A percentile compares a stretch with the other conserved stretches of the same genome.
phyloP scores from a whole-genome alignment of 2,329 filamentous ascomycete genomes.

The Orbilia oligospora region DNA sequence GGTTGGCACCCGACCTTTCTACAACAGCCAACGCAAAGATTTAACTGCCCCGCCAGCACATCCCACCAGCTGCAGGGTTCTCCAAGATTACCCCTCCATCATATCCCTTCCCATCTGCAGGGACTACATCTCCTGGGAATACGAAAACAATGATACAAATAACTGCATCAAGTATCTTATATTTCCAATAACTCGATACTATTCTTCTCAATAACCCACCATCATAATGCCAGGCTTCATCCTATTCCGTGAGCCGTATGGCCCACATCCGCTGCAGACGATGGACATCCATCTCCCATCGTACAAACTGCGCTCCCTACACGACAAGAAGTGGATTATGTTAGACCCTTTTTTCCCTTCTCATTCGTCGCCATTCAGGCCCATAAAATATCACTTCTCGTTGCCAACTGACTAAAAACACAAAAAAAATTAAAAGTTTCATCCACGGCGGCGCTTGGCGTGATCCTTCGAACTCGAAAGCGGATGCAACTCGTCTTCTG shows the following conservation, averaged over 20 bases:
- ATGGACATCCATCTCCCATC: conserved; percentile 59
- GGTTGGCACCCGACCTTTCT: conserved; percentile 9
- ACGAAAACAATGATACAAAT: conserved; percentile 54
- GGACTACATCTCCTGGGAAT: conserved; percentile 19
- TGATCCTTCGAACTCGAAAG: conserved; percentile 71
- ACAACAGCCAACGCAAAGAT: conserved; percentile 41
- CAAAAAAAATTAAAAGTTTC: conserved; percentile 66
- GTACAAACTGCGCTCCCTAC: conserved; percentile 54
- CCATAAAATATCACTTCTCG: conserved; percentile 15
- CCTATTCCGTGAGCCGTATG: conserved; percentile 60
- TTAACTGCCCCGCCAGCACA: conserved; percentile 30
- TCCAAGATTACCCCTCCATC: conserved; percentile 42
- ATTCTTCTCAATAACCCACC: conserved; percentile 11
- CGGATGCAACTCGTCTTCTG: conserved; percentile 69
- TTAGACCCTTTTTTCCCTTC: conserved; percentile 39
- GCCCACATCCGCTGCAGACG: conserved; percentile 58
- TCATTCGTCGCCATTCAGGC: not conserved
- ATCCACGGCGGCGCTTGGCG: conserved; percentile 77
- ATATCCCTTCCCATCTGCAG: conserved; percentile 25
- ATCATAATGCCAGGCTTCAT: conserved; percentile 61
- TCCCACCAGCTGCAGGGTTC: conserved; percentile 11
- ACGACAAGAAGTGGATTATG: conserved; percentile 61
- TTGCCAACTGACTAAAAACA: conserved; percentile 44
- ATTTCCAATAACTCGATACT: conserved; percentile 32
- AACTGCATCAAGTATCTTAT: conserved; percentile 58